These are phyloP conservation scores for Eimeria falciformis DNA, from an alignment of 169 alveolate species.

Conservation along the genomic window DNA sequence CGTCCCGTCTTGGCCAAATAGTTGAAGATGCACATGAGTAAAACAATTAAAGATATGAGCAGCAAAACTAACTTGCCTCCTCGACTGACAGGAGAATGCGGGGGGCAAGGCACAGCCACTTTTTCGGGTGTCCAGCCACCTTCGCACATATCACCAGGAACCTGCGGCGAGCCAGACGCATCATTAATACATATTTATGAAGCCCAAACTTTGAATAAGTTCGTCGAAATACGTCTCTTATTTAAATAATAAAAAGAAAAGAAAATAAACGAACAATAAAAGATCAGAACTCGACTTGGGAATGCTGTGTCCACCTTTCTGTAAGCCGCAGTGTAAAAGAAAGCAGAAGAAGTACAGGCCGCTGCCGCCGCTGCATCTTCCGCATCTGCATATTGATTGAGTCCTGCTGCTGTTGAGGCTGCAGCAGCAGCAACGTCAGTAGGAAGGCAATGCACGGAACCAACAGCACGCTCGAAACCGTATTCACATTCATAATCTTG, in stretches of 20 bases:
- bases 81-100: slow-evolving; percentile 74
- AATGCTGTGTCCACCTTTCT: slow-evolving; percentile 79
- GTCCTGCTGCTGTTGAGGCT: slow-evolving; percentile 61
- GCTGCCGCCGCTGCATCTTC: slow-evolving; percentile 56
- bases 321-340: slow-evolving; percentile 90
- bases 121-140: slow-evolving; percentile 96
- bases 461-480: slow-evolving; percentile 93
- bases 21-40: slow-evolving; percentile 71
- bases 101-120: slow-evolving; percentile 95
- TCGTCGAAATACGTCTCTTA: not conserved
- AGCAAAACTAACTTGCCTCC: slow-evolving; percentile 33
- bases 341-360: slow-evolving; percentile 48
- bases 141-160: slow-evolving; percentile 97
- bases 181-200: not conserved
- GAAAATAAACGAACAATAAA: not conserved
- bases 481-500: slow-evolving; percentile 98
- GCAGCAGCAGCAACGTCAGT: slow-evolving; percentile 68
- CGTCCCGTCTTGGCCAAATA: slow-evolving; percentile 51
- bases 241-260: not conserved
- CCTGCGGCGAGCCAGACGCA: slow-evolving; percentile 79
- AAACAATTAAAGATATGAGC: not conserved
- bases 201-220: no score
- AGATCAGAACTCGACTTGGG: not conserved
- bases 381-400: slow-evolving; percentile 37
- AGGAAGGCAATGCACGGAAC: slow-evolving; percentile 88